These are phyloP conservation scores for Penicillium hesseltinei DNA, from an alignment of 2,329 filamentous ascomycete species.

Conservation along the genomic window DNA sequence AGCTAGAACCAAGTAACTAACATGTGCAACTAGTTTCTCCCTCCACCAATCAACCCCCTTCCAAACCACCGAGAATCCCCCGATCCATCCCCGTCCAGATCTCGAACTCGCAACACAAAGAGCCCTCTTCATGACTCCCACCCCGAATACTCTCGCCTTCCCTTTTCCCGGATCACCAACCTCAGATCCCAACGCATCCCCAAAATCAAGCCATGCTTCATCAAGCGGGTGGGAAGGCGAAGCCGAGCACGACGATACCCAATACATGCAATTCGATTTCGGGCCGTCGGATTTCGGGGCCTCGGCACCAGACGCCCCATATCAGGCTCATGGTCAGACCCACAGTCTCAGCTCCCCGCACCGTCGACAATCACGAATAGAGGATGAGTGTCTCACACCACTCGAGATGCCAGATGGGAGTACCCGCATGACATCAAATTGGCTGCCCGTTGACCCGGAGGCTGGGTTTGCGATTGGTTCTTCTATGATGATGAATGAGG, in stretches of 20 bases:
- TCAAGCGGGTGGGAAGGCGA: constrained; percentile 24
- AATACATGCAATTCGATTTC: constrained; percentile 1
- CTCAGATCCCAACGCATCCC: constrained; percentile 25
- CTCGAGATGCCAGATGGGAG: constrained; percentile 36
- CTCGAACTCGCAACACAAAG: constrained; percentile 16
- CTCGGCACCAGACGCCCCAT: not conserved
- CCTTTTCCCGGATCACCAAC: constrained; percentile 15
- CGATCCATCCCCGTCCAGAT: not conserved
- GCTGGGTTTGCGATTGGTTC: constrained; percentile 30
- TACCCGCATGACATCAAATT: constrained; percentile 32
- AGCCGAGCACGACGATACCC: constrained; percentile 17
- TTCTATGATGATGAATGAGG: not conserved
- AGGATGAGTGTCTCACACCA: constrained; percentile 21
- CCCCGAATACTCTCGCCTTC: not conserved
- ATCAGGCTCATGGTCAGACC: not conserved
- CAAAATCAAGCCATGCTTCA: constrained; percentile 20
- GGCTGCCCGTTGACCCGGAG: constrained; percentile 13
- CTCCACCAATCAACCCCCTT: not conserved
- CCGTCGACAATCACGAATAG: not conserved
- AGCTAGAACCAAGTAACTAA: not conserved
- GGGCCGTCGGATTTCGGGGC: not conserved
- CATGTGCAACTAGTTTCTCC: not conserved
- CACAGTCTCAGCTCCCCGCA: not conserved
- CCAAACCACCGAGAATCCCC: constrained; percentile 9
- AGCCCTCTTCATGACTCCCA: constrained; percentile 19